Evolutionary conservation across 176 grass and related monocot species (phyloP), one percentile per base, ranked within the genome.

Genomic region (Bonia amplexicaulis): DNA sequence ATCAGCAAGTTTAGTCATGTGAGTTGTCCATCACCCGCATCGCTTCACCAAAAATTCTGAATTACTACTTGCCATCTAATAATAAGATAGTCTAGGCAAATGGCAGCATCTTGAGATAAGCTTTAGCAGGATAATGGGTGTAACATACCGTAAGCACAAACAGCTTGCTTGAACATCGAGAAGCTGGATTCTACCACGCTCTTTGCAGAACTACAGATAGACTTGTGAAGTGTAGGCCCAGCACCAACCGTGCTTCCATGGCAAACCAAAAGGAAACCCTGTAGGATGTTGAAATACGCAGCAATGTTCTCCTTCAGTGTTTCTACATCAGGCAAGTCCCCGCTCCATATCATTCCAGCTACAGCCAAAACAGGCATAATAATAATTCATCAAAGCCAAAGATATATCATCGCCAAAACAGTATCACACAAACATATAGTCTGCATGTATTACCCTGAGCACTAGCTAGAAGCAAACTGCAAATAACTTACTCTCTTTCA

Each of bases 331-430:
- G 97, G 91, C 77, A 91, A 81, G 37, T 90, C 92, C 55, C 89
- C 92, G 1, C 93, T 75, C 93, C 97, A 99, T 84, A 99, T 80
- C 93, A 99, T 96, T 85, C 97, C 97, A 74, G 90, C 91, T 99
- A 76, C 47, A 86, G 39, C 73, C 61, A 70, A 54, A 69, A 67
- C 19, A 67, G 61, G 29, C 37, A 82, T 52, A 42, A 12, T 64
- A 49, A 42, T 61, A 42, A 26, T 31, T 68, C 7, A 79, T 69
- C 78, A 92, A 79, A 45, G 27, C 6, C 31, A 66, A 63, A 29
- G 9, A 44, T 42, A 19, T 39, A 57, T 76, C 17, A 40, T 23
- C 14, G 2, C 13, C 55, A 47, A 41, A 48, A 49, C 15, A 61
- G 6, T 46, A 57, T 80, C 25, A 40, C 9, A 26, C 26, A 69